Percentiles rank a stretch among this genome's conserved stretches.
These are phyloP conservation scores for Jackrogersella multiformis DNA, from an alignment of 495 filamentous ascomycete genomes.

Conservation along the genomic window DNA sequence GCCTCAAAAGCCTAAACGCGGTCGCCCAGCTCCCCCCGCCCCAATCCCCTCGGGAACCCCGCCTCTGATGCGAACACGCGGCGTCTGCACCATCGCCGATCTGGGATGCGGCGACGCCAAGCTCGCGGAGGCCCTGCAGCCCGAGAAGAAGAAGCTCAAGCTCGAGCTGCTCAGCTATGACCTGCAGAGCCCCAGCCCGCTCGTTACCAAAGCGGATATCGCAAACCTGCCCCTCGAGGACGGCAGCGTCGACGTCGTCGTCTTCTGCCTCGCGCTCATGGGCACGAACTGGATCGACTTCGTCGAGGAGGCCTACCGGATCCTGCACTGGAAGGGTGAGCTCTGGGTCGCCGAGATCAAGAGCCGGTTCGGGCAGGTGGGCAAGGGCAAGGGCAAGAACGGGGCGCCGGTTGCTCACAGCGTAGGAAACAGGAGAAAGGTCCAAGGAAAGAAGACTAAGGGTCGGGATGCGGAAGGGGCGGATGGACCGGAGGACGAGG, in stretches of 20 bases:
- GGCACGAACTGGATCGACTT: conserved; percentile 98
- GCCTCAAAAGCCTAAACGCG: conserved; percentile 38
- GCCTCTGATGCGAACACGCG: conserved; percentile 57
- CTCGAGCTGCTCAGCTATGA: conserved; percentile 57
- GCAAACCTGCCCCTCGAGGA: conserved; percentile 78
- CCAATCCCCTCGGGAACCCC: conserved; percentile 39
- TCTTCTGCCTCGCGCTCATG: conserved; percentile 97
- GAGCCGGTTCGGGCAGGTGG: conserved; percentile 78
- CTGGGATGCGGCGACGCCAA: conserved; percentile 67
- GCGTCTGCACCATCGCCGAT: conserved; percentile 82
- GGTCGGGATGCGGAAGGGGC: conserved; percentile 53
- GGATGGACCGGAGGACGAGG: conserved; percentile 55
- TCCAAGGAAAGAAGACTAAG: conserved; percentile 64
- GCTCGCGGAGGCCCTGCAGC: conserved; percentile 75
- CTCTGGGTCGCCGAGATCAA: conserved; percentile 98
- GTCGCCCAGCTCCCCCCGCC: conserved; percentile 34
- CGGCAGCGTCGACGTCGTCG: conserved; percentile 78
- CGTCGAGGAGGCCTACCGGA: conserved; percentile 90
- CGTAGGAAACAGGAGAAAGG: conserved; percentile 64
- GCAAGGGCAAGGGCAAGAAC: conserved; percentile 52
- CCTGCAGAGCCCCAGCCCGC: conserved; percentile 67
- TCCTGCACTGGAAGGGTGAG: conserved; percentile 91
- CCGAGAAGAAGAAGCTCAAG: conserved; percentile 53
- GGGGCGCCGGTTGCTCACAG: conserved; percentile 69
- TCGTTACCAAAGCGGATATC: conserved; percentile 89